Conservation (phyloP, 2,329 filamentous ascomycete genomes). For the Colletotrichum sp. region DNA sequence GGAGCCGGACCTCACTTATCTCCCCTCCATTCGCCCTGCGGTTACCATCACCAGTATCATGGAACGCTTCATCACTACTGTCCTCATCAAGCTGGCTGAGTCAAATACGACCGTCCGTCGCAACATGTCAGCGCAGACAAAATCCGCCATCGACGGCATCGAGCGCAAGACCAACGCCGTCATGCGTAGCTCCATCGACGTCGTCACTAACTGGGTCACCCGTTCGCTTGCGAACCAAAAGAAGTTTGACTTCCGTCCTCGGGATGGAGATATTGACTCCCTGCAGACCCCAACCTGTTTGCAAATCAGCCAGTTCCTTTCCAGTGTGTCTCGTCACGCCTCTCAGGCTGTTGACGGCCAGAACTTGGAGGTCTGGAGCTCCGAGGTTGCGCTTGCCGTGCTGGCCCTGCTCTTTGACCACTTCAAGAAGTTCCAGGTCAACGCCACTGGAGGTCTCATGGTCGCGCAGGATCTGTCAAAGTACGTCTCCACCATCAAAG, state of each 20-base stretch:
- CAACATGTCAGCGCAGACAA: conserved; percentile 86
- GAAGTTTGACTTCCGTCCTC: conserved; percentile 90
- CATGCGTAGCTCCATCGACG: conserved; percentile 64
- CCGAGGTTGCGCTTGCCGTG: conserved; percentile 82
- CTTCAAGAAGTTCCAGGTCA: conserved; percentile 93
- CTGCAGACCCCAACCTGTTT: conserved; percentile 88
- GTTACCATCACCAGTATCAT: conserved; percentile 93
- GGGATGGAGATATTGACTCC: conserved; percentile 78
- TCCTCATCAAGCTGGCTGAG: conserved; percentile 87
- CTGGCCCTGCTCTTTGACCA: conserved; percentile 85
- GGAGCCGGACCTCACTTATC: conserved; percentile 87
- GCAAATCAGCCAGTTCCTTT: conserved; percentile 80
- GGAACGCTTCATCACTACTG: conserved; percentile 88
- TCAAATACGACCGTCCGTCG: conserved; percentile 88
- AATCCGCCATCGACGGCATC: conserved; percentile 74
- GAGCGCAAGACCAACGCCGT: conserved; percentile 80
- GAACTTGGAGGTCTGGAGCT: conserved; percentile 82
- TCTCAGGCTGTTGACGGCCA: conserved; percentile 77
- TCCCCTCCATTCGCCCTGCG: conserved; percentile 78
- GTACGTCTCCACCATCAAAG: conserved; percentile 84
- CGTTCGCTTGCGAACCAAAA: conserved; percentile 78
- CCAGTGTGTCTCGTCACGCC: conserved; percentile 66
- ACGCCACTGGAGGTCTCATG: conserved; percentile 91
- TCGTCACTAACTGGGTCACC: conserved; percentile 76
- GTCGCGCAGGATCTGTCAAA: conserved; percentile 95